Percentiles rank a stretch among this genome's conserved stretches.
Evolutionary conservation across 169 alveolate species (phyloP).

Genomic region (Plasmodium billcollinsi): DNA sequence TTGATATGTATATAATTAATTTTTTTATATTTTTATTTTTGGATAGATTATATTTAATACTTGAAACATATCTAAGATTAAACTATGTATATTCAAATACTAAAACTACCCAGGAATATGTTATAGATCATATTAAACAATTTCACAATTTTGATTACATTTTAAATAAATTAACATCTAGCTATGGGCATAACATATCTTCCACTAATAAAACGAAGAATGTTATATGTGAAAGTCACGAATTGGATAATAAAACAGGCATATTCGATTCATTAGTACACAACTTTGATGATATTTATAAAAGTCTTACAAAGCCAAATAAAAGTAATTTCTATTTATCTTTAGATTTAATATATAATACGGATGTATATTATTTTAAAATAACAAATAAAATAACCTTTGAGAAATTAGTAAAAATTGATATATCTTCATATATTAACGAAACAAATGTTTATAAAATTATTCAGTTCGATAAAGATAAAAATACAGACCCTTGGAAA

Average conservation of each 20-base stretch:
- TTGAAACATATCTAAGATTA: slow-evolving; percentile 59
- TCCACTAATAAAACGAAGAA: not conserved
- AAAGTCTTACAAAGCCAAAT: slow-evolving; percentile 27
- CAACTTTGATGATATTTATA: slow-evolving; percentile 10
- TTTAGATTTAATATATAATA: slow-evolving; percentile 42
- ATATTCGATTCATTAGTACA: not conserved
- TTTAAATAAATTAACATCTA: slow-evolving; percentile 16
- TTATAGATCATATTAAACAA: slow-evolving; percentile 24
- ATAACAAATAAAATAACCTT: slow-evolving; percentile 58
- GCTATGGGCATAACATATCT: not conserved
- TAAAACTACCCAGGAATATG: not conserved
- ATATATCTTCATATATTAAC: slow-evolving; percentile 47
- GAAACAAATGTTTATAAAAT: slow-evolving; percentile 59
- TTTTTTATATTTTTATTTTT: slow-evolving; percentile 72
- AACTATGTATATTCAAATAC: slow-evolving; percentile 11
- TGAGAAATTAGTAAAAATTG: slow-evolving; percentile 48
- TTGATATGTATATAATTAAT: slow-evolving; percentile 41
- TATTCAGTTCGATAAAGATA: slow-evolving; percentile 43
- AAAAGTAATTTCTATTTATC: slow-evolving; percentile 40
- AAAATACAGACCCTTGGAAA: slow-evolving; percentile 36
- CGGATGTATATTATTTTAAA: slow-evolving; percentile 51
- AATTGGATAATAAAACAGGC: not conserved
- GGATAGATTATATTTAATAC: slow-evolving; percentile 54
- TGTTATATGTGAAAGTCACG: not conserved
- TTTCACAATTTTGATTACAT: slow-evolving; percentile 37